A percentile compares a stretch with the other conserved stretches of the same genome.
Conservation (phyloP, 805 yeast genomes). For the Cyberlindnera galapagoensis region DNA sequence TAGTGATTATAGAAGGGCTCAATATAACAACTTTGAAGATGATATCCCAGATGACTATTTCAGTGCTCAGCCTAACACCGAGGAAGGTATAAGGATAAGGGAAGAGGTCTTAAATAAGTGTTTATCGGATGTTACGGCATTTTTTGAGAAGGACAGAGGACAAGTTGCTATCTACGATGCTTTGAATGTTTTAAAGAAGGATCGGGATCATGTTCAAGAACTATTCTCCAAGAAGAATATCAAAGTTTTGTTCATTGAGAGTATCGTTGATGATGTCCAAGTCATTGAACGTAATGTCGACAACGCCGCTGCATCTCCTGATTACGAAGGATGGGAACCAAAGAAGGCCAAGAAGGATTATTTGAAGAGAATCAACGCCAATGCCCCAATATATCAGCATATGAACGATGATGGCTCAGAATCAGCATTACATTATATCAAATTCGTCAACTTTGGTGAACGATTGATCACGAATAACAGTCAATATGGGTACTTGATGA, state of each 20-base stretch:
- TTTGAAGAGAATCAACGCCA: conserved; percentile 58
- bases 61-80: conserved; percentile 43
- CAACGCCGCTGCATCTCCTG: conserved; percentile 84
- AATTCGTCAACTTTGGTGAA: conserved; percentile 88
- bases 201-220: conserved; percentile 53
- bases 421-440: conserved; percentile 62
- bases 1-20: conserved; percentile 78
- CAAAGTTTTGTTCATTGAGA: conserved; percentile 83
- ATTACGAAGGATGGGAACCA: conserved; percentile 71
- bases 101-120: conserved; percentile 56
- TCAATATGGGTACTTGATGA: conserved; percentile 81
- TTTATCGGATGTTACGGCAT: conserved; percentile 58
- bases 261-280: conserved; percentile 66
- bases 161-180: conserved; percentile 97
- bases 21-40: conserved; percentile 27
- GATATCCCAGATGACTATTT: conserved; percentile 66
- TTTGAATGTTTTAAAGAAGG: conserved; percentile 71
- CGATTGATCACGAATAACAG: conserved; percentile 72
- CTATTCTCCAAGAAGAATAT: conserved; percentile 52
- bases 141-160: conserved; percentile 72
- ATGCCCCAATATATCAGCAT: conserved; percentile 67
- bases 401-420: conserved; percentile 43
- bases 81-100: conserved; percentile 47
- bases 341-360: conserved; percentile 73
- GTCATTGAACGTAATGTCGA: conserved; percentile 70